Evolutionary conservation across 768 basidiomycete genomes (phyloP), one percentile per base, ranked within the genome.

Genomic region (Agrocybe chaxingu): DNA sequence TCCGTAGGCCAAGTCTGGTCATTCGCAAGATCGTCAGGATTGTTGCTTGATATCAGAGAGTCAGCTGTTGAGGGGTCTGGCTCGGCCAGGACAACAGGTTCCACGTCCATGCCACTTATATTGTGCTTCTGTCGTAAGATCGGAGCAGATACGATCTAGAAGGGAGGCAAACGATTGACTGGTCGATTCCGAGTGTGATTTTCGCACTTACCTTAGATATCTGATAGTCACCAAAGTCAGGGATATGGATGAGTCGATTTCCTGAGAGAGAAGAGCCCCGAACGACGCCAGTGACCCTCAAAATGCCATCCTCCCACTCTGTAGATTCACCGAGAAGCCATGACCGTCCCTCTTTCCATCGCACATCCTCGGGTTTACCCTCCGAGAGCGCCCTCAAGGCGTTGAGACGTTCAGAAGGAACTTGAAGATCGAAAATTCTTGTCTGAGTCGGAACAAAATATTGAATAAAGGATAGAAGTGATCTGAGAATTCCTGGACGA

Each of bases 1-100:
- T 98, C 93, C 0, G 93, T 96, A 0, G 96, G 96, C 95, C 96
- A 98, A 0, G 96, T 99, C 66, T 99, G 96, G 61, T 99, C 96
- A 63, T 96, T 97, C 33, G 78, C 82, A 68, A 97, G 78, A 50
- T 91, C 85, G 60, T 98, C 94, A 3, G 88, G 90, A 18, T 89
- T 84, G 64, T 96, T 94, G 44, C 80, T 85, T 1, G 92, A 93
- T 9, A 90, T 79, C 43, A 98, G 70, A 5, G 93, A 93, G 66
- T 98, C 95, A 0, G 87, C 89, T 1, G 81, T 74, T 0, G 81
- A 76, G 0, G 74, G 61, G 45, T 80, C 71, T 0, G 86, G 84
- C 59, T 87, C 83, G 0, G 85, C 86, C 11, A 96, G 66, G 34
- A 85, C 53, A 19, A 68, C 64, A 0, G 86, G 73, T 57, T 91